Evolutionary conservation across 2,329 filamentous ascomycete genomes (phyloP).

Genomic region (Scytalidium lignicola): DNA sequence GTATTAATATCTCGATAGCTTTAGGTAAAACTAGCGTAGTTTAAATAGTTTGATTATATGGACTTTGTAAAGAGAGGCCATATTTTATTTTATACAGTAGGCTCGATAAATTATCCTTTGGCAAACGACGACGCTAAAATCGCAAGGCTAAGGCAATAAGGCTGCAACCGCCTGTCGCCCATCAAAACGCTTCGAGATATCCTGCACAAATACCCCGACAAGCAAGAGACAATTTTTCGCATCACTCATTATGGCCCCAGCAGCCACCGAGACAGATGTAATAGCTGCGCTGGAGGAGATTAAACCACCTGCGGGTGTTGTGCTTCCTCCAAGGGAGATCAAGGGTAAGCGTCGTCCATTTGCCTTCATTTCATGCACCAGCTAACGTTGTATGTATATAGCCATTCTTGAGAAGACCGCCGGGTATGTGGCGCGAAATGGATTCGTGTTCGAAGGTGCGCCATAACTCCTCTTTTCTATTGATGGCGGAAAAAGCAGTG

Average conservation of each 20-base stretch:
- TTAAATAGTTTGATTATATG: too few species aligned
- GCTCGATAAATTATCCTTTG: too few species aligned
- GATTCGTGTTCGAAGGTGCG: constrained; percentile 53
- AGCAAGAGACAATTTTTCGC: neutral
- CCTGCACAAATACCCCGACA: neutral
- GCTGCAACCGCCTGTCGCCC: neutral
- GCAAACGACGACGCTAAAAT: neutral
- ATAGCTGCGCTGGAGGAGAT: constrained; percentile 55
- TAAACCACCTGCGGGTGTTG: constrained; percentile 76
- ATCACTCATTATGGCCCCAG: constrained; percentile 24
- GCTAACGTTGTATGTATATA: constrained; percentile 25
- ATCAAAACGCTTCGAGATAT: neutral
- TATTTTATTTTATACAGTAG: too few species aligned
- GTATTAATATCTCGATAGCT: too few species aligned
- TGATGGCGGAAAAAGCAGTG: neutral
- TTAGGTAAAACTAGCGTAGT: too few species aligned
- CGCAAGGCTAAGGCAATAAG: neutral
- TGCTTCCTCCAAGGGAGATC: constrained; percentile 80
- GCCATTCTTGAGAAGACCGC: constrained; percentile 88
- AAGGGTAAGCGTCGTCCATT: constrained; percentile 43
- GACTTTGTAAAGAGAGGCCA: too few species aligned
- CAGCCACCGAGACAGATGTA: constrained; percentile 44
- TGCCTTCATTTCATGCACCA: constrained; percentile 26
- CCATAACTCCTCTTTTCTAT: constrained; percentile 31
- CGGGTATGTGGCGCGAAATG: constrained; percentile 74